phyloP scores from a whole-genome alignment of 306 rosid genomes.

The Malus sieversii region DNA sequence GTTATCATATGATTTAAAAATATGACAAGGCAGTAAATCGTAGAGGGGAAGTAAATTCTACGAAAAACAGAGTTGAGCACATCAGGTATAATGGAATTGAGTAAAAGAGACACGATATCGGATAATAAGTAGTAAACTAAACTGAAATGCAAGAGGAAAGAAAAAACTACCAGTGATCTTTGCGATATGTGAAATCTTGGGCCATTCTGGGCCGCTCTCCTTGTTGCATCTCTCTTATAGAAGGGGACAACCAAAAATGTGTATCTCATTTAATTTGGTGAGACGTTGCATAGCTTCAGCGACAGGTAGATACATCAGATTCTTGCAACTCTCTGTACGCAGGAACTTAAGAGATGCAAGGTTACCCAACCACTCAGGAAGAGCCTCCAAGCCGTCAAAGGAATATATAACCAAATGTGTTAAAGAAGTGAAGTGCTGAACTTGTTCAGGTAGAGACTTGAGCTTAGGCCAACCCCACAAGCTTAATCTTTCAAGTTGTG shows the following conservation, averaged over 20 bases:
- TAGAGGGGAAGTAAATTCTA: too few species aligned
- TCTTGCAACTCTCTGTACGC: rapidly evolving
- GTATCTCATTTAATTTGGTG: neutral
- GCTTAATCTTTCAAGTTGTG: neutral
- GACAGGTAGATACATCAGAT: neutral
- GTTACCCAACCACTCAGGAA: neutral
- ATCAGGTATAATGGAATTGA: too few species aligned
- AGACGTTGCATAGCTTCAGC: neutral
- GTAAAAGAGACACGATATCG: too few species aligned
- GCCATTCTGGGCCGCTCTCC: neutral
- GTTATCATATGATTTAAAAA: too few species aligned
- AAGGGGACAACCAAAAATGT: neutral
- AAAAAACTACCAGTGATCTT: too few species aligned
- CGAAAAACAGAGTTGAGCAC: too few species aligned
- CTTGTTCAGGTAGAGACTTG: neutral
- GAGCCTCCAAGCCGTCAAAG: neutral
- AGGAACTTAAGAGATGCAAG: neutral
- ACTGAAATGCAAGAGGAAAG: too few species aligned
- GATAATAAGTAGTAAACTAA: too few species aligned
- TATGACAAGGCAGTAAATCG: too few species aligned
- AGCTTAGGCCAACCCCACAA: neutral
- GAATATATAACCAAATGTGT: rapidly evolving
- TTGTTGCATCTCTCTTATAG: neutral
- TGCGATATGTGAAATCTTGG: neutral
- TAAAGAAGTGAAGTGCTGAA: neutral